Conservation (phyloP, 179 eudicot species). For the Sideroxylon spinosum region DNA sequence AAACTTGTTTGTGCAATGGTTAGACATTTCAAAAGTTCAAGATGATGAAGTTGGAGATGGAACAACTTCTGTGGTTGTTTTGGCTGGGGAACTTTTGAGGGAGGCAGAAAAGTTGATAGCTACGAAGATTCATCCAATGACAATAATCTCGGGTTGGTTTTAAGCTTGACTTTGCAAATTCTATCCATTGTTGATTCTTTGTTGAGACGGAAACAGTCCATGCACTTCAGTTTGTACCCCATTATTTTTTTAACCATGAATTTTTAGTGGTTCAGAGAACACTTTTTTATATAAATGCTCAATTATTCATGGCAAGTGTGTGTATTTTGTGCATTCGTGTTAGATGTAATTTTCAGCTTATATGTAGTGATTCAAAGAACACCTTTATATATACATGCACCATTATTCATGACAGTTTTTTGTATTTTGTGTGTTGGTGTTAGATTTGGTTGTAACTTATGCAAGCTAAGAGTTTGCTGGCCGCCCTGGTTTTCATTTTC, state of each 20-base stretch:
- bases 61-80: slow-evolving; percentile 94
- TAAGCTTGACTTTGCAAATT: background rate
- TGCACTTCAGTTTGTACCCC: background rate
- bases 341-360: no score
- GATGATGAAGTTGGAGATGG: slow-evolving; percentile 99
- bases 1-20: slow-evolving; percentile 5
- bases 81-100: slow-evolving; percentile 95
- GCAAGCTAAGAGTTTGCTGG: no score
- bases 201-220: slow-evolving; percentile 3
- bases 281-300: background rate
- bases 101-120: slow-evolving; percentile 93
- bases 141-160: slow-evolving; percentile 71
- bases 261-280: background rate
- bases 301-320: no score
- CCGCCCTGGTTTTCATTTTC: no score
- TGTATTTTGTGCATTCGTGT: no score
- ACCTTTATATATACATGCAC: background rate
- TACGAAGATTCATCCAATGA: slow-evolving; percentile 95
- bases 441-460: no score
- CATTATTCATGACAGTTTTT: no score
- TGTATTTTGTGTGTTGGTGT: no score
- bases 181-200: background rate
- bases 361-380: background rate
- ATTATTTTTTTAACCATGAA: background rate
- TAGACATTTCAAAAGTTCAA: slow-evolving; percentile 93